Conservation (phyloP, 2,329 filamentous ascomycete genomes). For the Aspergillus fijiensis region DNA sequence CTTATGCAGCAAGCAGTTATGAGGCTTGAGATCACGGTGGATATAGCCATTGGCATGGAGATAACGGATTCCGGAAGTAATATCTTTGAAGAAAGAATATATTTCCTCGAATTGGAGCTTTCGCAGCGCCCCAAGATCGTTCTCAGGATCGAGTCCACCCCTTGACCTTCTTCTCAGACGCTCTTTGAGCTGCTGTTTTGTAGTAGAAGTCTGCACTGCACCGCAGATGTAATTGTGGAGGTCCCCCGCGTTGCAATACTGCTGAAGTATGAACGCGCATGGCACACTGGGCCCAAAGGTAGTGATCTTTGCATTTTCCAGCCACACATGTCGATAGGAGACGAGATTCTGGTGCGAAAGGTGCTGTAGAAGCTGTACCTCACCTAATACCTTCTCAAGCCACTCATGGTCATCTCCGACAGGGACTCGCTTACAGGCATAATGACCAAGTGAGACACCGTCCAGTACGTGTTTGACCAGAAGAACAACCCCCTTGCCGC, state of each 20-base stretch:
- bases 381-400: slow-evolving; percentile 90
- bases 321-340: slow-evolving; percentile 95
- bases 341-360: slow-evolving; percentile 94
- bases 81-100: slow-evolving; percentile 93
- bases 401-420: slow-evolving; percentile 93
- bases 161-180: slow-evolving; percentile 79
- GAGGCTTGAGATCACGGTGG: slow-evolving; percentile 92
- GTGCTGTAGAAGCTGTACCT: slow-evolving; percentile 88
- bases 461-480: slow-evolving; percentile 93
- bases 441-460: slow-evolving; percentile 81
- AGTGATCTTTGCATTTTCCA: slow-evolving; percentile 82
- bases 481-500: slow-evolving; percentile 91
- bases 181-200: slow-evolving; percentile 84
- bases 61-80: slow-evolving; percentile 86
- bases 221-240: slow-evolving; percentile 84
- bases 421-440: slow-evolving; percentile 94
- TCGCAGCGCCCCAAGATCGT: slow-evolving; percentile 53
- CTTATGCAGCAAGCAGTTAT: slow-evolving; percentile 85
- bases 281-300: slow-evolving; percentile 88
- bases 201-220: slow-evolving; percentile 58
- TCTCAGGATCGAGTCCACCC: slow-evolving; percentile 66
- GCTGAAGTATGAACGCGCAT: slow-evolving; percentile 94
- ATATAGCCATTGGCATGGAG: slow-evolving; percentile 91
- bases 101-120: slow-evolving; percentile 82
- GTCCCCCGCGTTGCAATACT: slow-evolving; percentile 95